Evolutionary conservation across 2,329 filamentous ascomycete species (phyloP), one percentile per base, ranked within the genome.

Genomic region (Fusarium cicatricum): DNA sequence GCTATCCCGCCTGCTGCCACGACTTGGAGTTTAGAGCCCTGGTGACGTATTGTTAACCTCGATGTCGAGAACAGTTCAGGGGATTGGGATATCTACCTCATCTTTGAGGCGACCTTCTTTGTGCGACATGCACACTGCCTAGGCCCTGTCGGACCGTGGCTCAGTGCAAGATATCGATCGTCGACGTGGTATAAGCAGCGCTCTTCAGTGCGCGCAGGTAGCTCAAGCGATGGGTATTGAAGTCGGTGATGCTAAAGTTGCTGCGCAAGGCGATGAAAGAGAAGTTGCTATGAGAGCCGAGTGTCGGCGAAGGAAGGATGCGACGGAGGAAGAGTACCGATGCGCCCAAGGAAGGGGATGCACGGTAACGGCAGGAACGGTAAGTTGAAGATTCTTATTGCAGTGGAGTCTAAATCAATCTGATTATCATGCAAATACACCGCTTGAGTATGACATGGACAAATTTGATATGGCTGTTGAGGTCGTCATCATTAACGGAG

Each of bases 1-100:
- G 95, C 91, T 64, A 80, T 80, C 41, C 80, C 83, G 50, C 84
- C 84, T 36, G 84, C 83, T 39, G 78, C 72, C 44, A 85, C 78
- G 58, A 85, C 82, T 70, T 87, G 84, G 38, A 82, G 74, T 59
- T 74, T 80, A 47, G 84, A 80, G 73, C 84, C 84, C 82, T 84
- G 53, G 49, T 51, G 48, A 39, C 19, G 44, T 29, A 26, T 39
- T 33, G 41, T 68, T 34, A 68, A 55, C 28, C 17, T 26, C 12
- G 28, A n/a, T 8, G 26, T 16, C 17, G 19, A 16, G n/a, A 15
- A 29, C 14, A 23, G 31, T 33, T 17, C 23, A 16, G 28, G 45
- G n/a, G 19, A 11, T 9, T 9, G 32, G 19, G 28, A 41, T 38
- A 14, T 53, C 74, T 75, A 82, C 81, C 80, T 85, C 83, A 84